phyloP scores from a whole-genome alignment of 768 basidiomycete genomes.

The Cystofilobasidium ferigula region DNA sequence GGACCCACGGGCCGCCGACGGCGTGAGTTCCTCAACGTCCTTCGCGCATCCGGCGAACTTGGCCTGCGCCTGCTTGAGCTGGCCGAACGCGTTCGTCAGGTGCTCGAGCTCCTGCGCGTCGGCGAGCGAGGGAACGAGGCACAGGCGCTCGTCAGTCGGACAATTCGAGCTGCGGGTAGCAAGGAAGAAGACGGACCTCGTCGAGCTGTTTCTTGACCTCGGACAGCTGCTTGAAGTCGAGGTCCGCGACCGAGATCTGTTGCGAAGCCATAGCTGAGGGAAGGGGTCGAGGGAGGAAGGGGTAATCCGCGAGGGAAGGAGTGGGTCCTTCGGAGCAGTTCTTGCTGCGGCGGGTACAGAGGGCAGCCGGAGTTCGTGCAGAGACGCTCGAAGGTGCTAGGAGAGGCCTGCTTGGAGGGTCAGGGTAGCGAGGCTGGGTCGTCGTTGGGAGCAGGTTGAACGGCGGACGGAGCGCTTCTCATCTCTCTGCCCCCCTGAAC shows the following conservation, averaged over 20 bases:
- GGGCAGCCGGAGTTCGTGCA: too few relatives aligned
- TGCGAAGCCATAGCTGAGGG: constrained; percentile 43
- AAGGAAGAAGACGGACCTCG: constrained; percentile 49
- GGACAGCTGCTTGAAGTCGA: constrained; percentile 72
- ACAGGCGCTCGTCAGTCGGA: not conserved
- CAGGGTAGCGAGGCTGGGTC: too few relatives aligned
- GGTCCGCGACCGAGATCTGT: constrained; percentile 61
- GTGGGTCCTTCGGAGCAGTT: too few relatives aligned
- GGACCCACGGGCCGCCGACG: constrained; percentile 46
- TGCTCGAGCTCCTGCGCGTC: constrained; percentile 71
- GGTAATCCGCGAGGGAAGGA: not conserved
- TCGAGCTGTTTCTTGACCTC: constrained; percentile 88
- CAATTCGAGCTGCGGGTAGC: not conserved
- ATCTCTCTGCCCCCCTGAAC: not conserved
- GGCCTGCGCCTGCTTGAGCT: constrained; percentile 81
- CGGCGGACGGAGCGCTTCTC: too few relatives aligned
- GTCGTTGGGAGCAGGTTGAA: too few relatives aligned
- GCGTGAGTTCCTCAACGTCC: constrained; percentile 63
- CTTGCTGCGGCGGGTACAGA: too few relatives aligned
- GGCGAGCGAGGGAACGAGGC: not conserved
- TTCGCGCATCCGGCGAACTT: constrained; percentile 83
- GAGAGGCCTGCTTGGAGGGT: too few relatives aligned
- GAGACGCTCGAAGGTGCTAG: too few relatives aligned
- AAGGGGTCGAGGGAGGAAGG: not conserved
- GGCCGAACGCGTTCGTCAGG: constrained; percentile 78